Conservation (phyloP, 306 rosid species). For the Lithocarpus polystachyus region DNA sequence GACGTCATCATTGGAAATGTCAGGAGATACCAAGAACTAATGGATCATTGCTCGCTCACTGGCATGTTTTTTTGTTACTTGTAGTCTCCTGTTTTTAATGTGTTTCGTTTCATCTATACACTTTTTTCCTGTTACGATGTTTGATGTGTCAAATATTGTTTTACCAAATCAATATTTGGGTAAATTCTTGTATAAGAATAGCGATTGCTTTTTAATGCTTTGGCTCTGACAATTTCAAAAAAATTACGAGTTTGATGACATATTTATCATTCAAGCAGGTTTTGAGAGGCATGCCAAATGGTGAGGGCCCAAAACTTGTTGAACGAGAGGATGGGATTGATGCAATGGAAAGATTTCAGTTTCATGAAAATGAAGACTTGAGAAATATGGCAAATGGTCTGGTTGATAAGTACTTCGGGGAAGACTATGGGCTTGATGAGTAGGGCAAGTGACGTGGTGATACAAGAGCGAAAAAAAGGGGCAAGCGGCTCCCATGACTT, state of each 20-base stretch:
- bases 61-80: not conserved
- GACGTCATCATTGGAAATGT: too few relatives aligned
- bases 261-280: conserved; percentile 48
- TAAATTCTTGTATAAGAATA: not conserved
- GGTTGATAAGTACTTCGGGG: conserved; percentile 90
- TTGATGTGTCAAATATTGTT: not conserved
- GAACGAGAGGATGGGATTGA: conserved; percentile 92
- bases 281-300: conserved; percentile 85
- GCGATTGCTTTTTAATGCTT: not conserved
- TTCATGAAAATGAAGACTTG: conserved; percentile 89
- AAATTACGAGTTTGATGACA: conserved; percentile 2
- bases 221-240: not conserved
- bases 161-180: not conserved
- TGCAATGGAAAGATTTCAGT: conserved; percentile 96
- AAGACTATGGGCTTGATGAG: conserved; percentile 80
- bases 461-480: too few relatives aligned
- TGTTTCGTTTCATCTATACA: not conserved
- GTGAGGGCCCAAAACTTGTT: conserved; percentile 82
- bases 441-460: conserved; percentile 3
- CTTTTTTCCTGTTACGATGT: not conserved
- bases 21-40: too few relatives aligned
- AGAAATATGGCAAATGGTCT: conserved; percentile 85
- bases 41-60: not conserved
- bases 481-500: not conserved
- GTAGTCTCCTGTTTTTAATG: not conserved